These are phyloP conservation scores for Melanogaster broomeanus DNA, from an alignment of 768 basidiomycete species.

Conservation along the genomic window DNA sequence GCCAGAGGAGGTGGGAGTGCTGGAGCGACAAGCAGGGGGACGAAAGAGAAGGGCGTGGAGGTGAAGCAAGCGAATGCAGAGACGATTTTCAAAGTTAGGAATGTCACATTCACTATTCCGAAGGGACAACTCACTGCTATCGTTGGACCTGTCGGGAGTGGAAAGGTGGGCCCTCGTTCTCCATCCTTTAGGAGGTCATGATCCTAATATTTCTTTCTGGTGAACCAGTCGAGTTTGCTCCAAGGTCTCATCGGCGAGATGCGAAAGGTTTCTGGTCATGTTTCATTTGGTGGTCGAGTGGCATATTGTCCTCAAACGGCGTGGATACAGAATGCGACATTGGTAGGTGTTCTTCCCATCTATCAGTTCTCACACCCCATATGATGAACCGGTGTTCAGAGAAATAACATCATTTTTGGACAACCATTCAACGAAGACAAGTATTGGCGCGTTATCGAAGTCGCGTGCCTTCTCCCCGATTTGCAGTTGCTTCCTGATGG, in stretches of 20 bases:
- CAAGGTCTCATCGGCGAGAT: constrained; percentile 74
- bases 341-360: constrained; percentile 36
- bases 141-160: constrained; percentile 70
- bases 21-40: too few relatives aligned
- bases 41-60: constrained; percentile 12
- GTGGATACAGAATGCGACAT: constrained; percentile 73
- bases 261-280: constrained; percentile 50
- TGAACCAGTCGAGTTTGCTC: constrained; percentile 49
- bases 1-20: constrained; percentile 6
- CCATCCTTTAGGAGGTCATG: not conserved
- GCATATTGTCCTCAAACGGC: constrained; percentile 75
- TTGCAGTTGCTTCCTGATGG: constrained; percentile 67
- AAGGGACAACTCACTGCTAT: constrained; percentile 63
- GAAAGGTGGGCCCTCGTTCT: constrained; percentile 42
- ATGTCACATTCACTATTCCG: constrained; percentile 53
- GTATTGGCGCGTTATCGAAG: constrained; percentile 65
- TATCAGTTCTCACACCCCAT: too few relatives aligned
- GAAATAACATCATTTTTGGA: constrained; percentile 71
- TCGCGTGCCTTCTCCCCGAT: constrained; percentile 62
- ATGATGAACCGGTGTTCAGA: constrained; percentile 30
- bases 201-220: not conserved
- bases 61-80: not conserved
- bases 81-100: constrained; percentile 45
- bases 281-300: constrained; percentile 62
- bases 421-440: constrained; percentile 60